Evolutionary conservation across 768 basidiomycete species (phyloP).

Genomic region (Hysterangium stoloniferum): DNA sequence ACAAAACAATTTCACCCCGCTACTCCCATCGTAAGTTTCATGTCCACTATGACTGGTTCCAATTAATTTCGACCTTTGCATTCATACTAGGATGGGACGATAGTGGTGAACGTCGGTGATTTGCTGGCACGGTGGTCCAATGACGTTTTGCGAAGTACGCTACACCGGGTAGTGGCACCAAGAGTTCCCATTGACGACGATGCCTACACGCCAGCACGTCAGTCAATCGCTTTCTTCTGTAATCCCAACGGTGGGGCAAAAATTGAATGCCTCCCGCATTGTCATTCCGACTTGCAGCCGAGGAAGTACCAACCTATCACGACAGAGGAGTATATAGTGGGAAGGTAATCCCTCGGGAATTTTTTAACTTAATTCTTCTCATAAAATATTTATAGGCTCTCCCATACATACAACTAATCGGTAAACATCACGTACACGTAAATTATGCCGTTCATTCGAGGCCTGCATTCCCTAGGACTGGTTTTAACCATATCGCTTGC

Average conservation of each 20-base stretch:
- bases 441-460: neutral
- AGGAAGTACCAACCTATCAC: conserved; percentile 70
- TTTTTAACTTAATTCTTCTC: neutral
- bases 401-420: conserved; percentile 2
- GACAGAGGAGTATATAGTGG: conserved; percentile 71
- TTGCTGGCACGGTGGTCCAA: conserved; percentile 80
- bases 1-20: conserved; percentile 67
- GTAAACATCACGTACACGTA: no score
- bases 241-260: conserved; percentile 66
- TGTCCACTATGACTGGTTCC: neutral
- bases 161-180: conserved; percentile 79
- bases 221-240: conserved; percentile 84
- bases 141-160: conserved; percentile 67
- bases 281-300: conserved; percentile 31
- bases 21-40: conserved; percentile 56
- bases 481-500: conserved; percentile 7
- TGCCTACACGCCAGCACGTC: conserved; percentile 54
- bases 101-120: conserved; percentile 79
- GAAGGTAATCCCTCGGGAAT: conserved; percentile 23
- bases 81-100: conserved; percentile 55
- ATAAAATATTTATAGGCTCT: conserved; percentile 1
- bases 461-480: neutral
- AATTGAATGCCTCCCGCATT: conserved; percentile 67
- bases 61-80: conserved; percentile 2
- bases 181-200: conserved; percentile 43